These are phyloP conservation scores for Teunomyces cretensis DNA, from an alignment of 805 yeast genomes.

Conservation along the genomic window DNA sequence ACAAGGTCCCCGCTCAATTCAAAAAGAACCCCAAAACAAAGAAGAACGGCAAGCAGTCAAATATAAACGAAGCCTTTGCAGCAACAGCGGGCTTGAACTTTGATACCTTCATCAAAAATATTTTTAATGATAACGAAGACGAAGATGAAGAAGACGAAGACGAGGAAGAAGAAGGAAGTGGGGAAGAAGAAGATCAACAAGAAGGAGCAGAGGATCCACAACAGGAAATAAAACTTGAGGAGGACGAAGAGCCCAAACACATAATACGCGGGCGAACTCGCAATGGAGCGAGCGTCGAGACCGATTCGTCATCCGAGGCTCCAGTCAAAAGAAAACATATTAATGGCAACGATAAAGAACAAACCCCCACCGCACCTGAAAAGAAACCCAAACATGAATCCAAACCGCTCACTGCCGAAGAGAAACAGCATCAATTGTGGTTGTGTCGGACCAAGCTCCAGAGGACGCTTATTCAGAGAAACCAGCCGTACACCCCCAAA, in stretches of 20 bases:
- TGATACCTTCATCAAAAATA: conserved; percentile 35
- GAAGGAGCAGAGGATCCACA: neutral
- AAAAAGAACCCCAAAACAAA: conserved; percentile 18
- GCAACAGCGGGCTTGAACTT: conserved; percentile 38
- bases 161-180: conserved; percentile 12
- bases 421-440: conserved; percentile 46
- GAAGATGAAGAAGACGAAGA: conserved; percentile 16
- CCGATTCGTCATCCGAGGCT: conserved; percentile 1
- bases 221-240: conserved; percentile 10
- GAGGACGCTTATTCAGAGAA: conserved; percentile 47
- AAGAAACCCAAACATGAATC: conserved; percentile 8
- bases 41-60: conserved; percentile 27
- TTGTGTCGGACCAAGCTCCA: conserved; percentile 49
- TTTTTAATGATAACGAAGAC: conserved; percentile 20
- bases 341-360: conserved; percentile 8
- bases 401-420: conserved; percentile 32
- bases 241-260: conserved; percentile 7
- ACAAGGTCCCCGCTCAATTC: conserved; percentile 26
- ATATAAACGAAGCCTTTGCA: conserved; percentile 36
- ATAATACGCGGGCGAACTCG: conserved; percentile 7
- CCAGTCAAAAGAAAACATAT: conserved; percentile 7
- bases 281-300: conserved; percentile 3
- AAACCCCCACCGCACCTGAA: conserved; percentile 4
- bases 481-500: conserved; percentile 38
- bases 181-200: conserved; percentile 8